Evolutionary conservation across 2,329 filamentous ascomycete species (phyloP), one percentile per base, ranked within the genome.

Genomic region (Curvularia spicifera): DNA sequence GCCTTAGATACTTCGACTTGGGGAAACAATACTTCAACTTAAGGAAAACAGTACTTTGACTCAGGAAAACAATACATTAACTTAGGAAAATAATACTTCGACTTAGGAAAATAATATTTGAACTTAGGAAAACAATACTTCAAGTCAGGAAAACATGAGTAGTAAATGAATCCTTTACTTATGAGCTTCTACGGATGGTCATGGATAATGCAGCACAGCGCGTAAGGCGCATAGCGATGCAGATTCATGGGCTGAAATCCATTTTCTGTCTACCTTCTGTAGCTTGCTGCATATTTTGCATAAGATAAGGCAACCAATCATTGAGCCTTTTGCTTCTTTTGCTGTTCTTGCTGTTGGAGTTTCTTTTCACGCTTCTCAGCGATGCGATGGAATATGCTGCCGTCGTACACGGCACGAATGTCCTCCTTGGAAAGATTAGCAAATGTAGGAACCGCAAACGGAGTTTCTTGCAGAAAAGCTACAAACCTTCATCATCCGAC

Each of bases 381-480:
- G 48, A 71, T 66, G 10, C 51, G 63, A 20, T 81, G 80, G 61
- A 83, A 84, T 42, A 84, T 76, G 67, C 81, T 83, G 8, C 83
- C 83, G 68, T 85, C 82, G 63, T 81, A 85, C 5, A 84, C 73
- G 7, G 79, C 68, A n/a, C 82, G 70, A 18, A 85, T 77, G 52
- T 87, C 85, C 45, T 87, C 84, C 72, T 60, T 44, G 1, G 22
- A 18, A 12, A 7, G 42, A 29, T 35, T 22, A 51, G 40, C n/a
- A 33, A 35, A 51, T 12, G 8, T 10, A 7, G 4, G 4, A 22
- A 20, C 1, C 15, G 13, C 7, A 13, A 24, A 9, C 12, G 4
- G 20, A 9, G n/a, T 3, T 13, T n/a, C n/a, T 3, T 22, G n/a
- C 13, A 4, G 28, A 13, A 28, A 10, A 18, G 12, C 22, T 18